Evolutionary conservation across 768 basidiomycete genomes (phyloP).

Genomic region (Pulveroboletus sp.): DNA sequence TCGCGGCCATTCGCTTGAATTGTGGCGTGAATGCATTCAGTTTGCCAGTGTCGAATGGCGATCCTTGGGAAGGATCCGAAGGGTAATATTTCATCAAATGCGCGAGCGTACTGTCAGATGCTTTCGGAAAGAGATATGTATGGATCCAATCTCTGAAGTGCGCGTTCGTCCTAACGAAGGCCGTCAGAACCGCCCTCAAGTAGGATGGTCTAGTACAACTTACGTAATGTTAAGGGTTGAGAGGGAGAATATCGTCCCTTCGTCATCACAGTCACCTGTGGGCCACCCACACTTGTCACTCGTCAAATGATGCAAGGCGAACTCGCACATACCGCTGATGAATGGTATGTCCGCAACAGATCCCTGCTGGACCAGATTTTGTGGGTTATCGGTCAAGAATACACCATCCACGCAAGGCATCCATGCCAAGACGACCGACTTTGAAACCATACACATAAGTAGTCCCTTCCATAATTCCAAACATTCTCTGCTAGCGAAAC

Average conservation of each 20-base stretch:
- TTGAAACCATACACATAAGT: not conserved
- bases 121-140: constrained; percentile 26
- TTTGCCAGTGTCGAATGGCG: constrained; percentile 47
- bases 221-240: constrained; percentile 47
- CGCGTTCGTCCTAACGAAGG: constrained; percentile 13
- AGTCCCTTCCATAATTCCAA: not conserved
- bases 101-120: constrained; percentile 20
- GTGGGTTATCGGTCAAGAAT: constrained; percentile 33
- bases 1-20: constrained; percentile 47
- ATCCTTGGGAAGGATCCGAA: constrained; percentile 39
- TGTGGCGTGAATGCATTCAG: constrained; percentile 43
- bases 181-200: no score
- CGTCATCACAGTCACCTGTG: constrained; percentile 38
- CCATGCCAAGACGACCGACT: constrained; percentile 32
- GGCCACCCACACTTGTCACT: not conserved
- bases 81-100: constrained; percentile 35
- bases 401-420: constrained; percentile 36
- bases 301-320: not conserved
- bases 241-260: constrained; percentile 42
- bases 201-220: constrained; percentile 6
- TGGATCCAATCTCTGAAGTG: constrained; percentile 31
- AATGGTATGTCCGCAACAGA: constrained; percentile 24
- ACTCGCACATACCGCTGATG: constrained; percentile 4
- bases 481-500: not conserved
- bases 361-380: constrained; percentile 31